Conservation (phyloP, 805 yeast genomes). For the Candida takata region DNA sequence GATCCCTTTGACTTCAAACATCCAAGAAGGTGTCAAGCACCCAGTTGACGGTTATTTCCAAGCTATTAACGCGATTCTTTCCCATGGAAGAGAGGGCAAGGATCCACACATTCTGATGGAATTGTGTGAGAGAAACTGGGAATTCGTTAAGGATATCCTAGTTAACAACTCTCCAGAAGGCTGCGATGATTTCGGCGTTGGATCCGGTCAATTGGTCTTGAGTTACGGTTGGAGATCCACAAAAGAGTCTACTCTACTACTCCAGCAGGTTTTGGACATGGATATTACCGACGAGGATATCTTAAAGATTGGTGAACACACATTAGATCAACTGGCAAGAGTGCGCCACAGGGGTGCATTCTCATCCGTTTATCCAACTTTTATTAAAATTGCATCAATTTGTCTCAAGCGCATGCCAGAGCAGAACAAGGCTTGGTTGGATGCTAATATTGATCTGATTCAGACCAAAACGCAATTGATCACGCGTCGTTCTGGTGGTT, state of each 20-base stretch:
- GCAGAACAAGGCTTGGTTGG: slow-evolving; percentile 52
- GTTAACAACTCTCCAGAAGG: slow-evolving; percentile 72
- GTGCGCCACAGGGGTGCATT: slow-evolving; percentile 91
- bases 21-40: slow-evolving; percentile 39
- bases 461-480: slow-evolving; percentile 58
- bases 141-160: slow-evolving; percentile 35
- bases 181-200: slow-evolving; percentile 36
- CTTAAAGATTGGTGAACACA: slow-evolving; percentile 39
- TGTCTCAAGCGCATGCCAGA: slow-evolving; percentile 35
- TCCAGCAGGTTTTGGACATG: slow-evolving; percentile 37
- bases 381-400: slow-evolving; percentile 55
- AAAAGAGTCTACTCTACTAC: slow-evolving; percentile 60
- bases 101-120: slow-evolving; percentile 9
- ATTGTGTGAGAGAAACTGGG: slow-evolving; percentile 27
- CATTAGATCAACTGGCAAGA: slow-evolving; percentile 60
- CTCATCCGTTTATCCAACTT: slow-evolving; percentile 80
- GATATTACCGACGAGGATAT: slow-evolving; percentile 21
- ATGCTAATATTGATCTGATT: slow-evolving; percentile 44
- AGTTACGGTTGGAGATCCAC: slow-evolving; percentile 80
- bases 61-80: slow-evolving; percentile 43
- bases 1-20: slow-evolving; percentile 28
- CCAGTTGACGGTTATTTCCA: slow-evolving; percentile 69
- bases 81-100: slow-evolving; percentile 7
- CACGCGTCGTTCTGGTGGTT: slow-evolving; percentile 88
- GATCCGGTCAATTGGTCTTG: slow-evolving; percentile 40